A percentile compares a stretch with the other conserved stretches of the same genome.
phyloP scores from a whole-genome alignment of 192 early-diverging fungal species.

The Dispira parvispora region DNA sequence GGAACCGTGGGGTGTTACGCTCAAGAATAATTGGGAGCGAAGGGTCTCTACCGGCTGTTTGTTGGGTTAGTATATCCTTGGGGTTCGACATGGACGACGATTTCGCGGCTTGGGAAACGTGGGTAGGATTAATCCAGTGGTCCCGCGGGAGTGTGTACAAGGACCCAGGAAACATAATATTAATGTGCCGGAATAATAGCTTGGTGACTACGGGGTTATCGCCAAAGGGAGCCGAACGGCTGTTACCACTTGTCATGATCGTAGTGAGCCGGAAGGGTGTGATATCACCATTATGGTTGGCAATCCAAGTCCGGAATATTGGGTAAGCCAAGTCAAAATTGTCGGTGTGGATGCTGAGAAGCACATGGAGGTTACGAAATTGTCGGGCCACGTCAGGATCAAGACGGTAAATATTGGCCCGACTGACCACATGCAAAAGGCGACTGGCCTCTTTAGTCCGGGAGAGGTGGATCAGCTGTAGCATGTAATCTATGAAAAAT shows the following conservation, averaged over 20 bases:
- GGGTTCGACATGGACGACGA: not conserved
- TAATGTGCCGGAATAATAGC: not conserved
- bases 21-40: no score
- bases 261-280: not conserved
- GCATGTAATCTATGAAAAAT: slow-evolving; percentile 25
- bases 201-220: not conserved
- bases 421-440: slow-evolving; percentile 18
- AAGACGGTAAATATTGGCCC: slow-evolving; percentile 20
- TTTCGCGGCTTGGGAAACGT: not conserved
- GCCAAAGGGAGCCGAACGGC: not conserved
- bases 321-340: slow-evolving; percentile 15
- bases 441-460: slow-evolving; percentile 14
- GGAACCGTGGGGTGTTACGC: not conserved
- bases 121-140: not conserved
- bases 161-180: not conserved
- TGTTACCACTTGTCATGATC: not conserved
- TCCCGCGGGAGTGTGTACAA: not conserved
- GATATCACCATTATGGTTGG: not conserved
- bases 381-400: slow-evolving; percentile 9
- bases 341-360: slow-evolving; percentile 14
- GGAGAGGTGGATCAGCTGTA: slow-evolving; percentile 17
- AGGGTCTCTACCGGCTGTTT: not conserved
- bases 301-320: not conserved
- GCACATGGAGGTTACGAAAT: slow-evolving; percentile 15
- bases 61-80: not conserved